These are phyloP conservation scores for Penicillium crustosum DNA, from an alignment of 2,329 filamentous ascomycete species.

Conservation along the genomic window DNA sequence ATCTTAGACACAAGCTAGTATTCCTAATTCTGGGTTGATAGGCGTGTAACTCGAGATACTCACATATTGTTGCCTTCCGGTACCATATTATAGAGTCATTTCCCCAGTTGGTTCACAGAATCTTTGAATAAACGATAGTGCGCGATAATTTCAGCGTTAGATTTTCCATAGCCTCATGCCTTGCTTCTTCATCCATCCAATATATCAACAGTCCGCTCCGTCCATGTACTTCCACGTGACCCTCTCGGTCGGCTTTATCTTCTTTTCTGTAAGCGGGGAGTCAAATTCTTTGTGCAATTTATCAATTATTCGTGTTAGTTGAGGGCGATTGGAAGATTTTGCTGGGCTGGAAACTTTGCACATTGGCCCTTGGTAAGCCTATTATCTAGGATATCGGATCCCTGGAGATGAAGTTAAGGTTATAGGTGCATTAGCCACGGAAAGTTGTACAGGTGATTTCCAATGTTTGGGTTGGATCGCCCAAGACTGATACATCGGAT, in stretches of 20 bases:
- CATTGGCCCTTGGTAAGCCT: neutral
- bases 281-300: neutral
- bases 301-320: no score
- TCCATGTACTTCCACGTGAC: neutral
- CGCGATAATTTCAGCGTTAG: neutral
- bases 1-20: neutral
- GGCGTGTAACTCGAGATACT: neutral
- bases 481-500: neutral
- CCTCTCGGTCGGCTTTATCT: no score
- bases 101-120: neutral
- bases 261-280: neutral
- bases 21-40: neutral
- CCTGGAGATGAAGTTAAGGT: neutral
- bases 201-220: neutral
- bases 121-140: neutral
- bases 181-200: neutral
- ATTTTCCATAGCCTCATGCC: neutral
- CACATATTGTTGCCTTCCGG: neutral
- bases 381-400: neutral
- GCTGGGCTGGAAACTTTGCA: neutral
- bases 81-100: neutral
- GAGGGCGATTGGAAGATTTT: no score
- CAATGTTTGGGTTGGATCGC: neutral
- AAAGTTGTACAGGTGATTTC: neutral
- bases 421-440: neutral